Evolutionary conservation across 1,284 basidiomycete genomes (phyloP).

Genomic region (Xerocomus minutiporus): DNA sequence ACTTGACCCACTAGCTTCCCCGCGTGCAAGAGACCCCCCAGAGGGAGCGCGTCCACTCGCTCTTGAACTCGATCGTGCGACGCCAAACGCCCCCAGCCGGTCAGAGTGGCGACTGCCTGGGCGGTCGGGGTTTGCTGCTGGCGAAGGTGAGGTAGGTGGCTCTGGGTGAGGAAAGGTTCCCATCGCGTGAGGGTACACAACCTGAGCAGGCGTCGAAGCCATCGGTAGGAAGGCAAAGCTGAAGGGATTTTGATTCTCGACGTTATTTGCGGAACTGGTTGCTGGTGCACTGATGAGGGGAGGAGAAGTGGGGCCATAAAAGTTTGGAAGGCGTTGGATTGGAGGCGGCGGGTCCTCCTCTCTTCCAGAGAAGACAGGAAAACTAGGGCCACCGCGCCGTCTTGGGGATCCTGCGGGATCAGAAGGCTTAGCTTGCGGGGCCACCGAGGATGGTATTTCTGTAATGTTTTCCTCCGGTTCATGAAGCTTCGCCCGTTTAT

Average conservation of each 20-base stretch:
- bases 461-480: constrained; percentile 11
- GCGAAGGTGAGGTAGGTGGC: constrained; percentile 66
- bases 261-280: constrained; percentile 44
- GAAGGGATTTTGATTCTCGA: constrained; percentile 53
- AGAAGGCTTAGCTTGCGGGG: constrained; percentile 6
- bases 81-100: constrained; percentile 28
- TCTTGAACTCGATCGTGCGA: constrained; percentile 31
- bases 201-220: constrained; percentile 48
- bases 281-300: constrained; percentile 29
- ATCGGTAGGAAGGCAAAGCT: constrained; percentile 50
- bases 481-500: constrained; percentile 47
- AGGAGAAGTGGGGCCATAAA: constrained; percentile 42
- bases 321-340: constrained; percentile 47
- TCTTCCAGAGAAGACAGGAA: constrained; percentile 41
- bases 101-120: constrained; percentile 35
- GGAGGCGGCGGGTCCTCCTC: constrained; percentile 47
- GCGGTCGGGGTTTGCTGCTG: constrained; percentile 40
- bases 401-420: constrained; percentile 4
- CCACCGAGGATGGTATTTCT: constrained; percentile 6
- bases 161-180: constrained; percentile 61
- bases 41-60: constrained; percentile 29
- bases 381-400: constrained; percentile 31
- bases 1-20: constrained; percentile 26
- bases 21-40: constrained; percentile 28
- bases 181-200: constrained; percentile 36